Evolutionary conservation across 2,329 filamentous ascomycete species (phyloP), one percentile per base, ranked within the genome.

Genomic region (Pseudogymnoascus sp.): DNA sequence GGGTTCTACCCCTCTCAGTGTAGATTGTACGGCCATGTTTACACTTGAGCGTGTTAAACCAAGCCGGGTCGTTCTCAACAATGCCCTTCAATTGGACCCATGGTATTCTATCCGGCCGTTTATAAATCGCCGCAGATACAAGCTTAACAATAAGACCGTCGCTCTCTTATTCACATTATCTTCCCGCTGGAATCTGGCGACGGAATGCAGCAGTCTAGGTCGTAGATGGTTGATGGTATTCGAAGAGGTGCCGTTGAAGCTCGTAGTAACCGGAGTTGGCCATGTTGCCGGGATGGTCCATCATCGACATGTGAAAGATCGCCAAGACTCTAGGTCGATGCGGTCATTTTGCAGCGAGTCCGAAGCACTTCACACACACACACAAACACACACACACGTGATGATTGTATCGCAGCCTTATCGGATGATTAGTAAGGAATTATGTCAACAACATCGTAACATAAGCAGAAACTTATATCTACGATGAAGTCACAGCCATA

Each of bases 1-100:
- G 69, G 87, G 83, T 74, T 89, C 83, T 67, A 84, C 81, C 68
- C 80, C 78, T 67, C 85, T 85, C 68, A 97, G 81, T 4, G 89
- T 96, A 61, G 93, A 97, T 78, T 96, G 92, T 66, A 81, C 88
- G 65, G 91, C 90, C 93, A 97, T 97, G 63, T 54, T 54, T 5
- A 10, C 44, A 50, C 44, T 50, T 26, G 31, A 50, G 31, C 9
- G 47, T 33, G 47, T 17, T 17, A 54, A 50, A 54, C 47, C 29
- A 54, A 54, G 47, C 26, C 26, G 47, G 26, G 47, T 54, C 8
- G 47, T 54, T 54, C 47, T 63, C 70, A 60, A 10, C 60, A 21
- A 64, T 39, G 47, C 47, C 47, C 47, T 54, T 33, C 47, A 54
- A 54, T 54, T 17, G 29, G 29, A 54, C 47, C 47, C 47, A 54